Base-by-base conservation (phyloP, 345 rosid species). In the Camelina hispida region DNA sequence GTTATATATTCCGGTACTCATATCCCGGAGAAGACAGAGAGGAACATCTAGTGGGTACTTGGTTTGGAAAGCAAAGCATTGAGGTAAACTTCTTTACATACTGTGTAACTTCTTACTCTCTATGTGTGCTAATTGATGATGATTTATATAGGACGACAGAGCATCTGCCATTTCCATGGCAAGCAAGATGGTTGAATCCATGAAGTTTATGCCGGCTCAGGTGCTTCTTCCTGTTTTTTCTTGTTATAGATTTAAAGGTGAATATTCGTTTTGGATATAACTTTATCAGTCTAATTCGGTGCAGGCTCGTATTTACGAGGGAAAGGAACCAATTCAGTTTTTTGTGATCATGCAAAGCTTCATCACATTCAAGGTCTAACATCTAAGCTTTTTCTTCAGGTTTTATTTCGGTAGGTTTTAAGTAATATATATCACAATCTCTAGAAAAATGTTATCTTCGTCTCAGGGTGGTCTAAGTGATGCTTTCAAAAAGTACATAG, bases 21-120 rank as follows among this genome's bases (percentile, higher is more conserved):
- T 96, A 88, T 78, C 86, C 97, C 3, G 99, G 98, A 80, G 98
- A 96, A 73, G 97, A 89, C 60, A 89, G 80, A 77, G 99, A 96
- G 78, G 99, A 96, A 64, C 68, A 79, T 81, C 89, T 96, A 48
- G 83, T 93, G 48, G 98, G 99, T 78, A 87, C 96, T 62, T 96
- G 98, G 98, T 81, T 93, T 54, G 99, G 99, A 64, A 89, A 87
- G 89, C 89, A 86, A 79, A 89, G 98, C 50, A 83, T 86, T n/a
- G 93, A 93, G 93, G 99, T 96, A 55, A 79, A 50, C 34, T 78
- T 55, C 22, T 32, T 46, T 51, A 67, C 5, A 61, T 14, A 9
- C 20, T 8, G 25, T 30, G 63, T 20, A 63, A 50, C 17, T 52
- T 61, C 43, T 34, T 61, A n/a, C 37, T 68, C 43, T 14, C 60